Evolutionary conservation across 352 stramenopile species (phyloP).

Genomic region (Aphanomyces invadans): DNA sequence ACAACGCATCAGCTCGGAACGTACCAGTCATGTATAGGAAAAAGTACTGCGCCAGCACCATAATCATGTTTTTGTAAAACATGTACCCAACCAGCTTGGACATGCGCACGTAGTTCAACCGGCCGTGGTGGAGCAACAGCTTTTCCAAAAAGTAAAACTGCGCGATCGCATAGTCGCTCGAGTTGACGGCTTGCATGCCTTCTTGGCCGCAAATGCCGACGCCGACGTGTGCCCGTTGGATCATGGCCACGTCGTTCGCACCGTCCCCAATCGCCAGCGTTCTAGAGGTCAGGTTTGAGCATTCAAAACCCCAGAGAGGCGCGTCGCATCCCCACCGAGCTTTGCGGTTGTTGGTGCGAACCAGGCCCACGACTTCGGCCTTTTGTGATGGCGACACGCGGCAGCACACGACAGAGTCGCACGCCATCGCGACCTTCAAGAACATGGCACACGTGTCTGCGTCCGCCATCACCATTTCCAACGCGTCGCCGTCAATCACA

Average conservation of each 20-base stretch:
- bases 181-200: constrained; percentile 95
- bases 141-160: constrained; percentile 95
- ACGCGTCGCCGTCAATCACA: constrained; percentile 75
- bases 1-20: too few species aligned
- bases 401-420: constrained; percentile 82
- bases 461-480: constrained; percentile 47
- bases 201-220: constrained; percentile 97
- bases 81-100: constrained; percentile 87
- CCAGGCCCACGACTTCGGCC: constrained; percentile 71
- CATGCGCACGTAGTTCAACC: constrained; percentile 88
- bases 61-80: constrained; percentile 92
- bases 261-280: constrained; percentile 93
- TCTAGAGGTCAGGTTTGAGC: too few species aligned
- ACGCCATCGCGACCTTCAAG: constrained; percentile 65
- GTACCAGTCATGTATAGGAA: constrained; percentile 64
- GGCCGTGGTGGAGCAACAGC: constrained; percentile 87
- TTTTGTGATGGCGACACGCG: constrained; percentile 83
- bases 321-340: constrained; percentile 70
- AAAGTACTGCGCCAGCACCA: constrained; percentile 68
- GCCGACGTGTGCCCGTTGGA: constrained; percentile 95
- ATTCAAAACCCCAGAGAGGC: too few species aligned
- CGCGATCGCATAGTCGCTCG: constrained; percentile 95
- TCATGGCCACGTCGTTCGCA: constrained; percentile 98
- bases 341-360: constrained; percentile 49
- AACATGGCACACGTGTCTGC: constrained; percentile 36